phyloP scores from a whole-genome alignment of 345 rosid species.

The Gossypium sturtianum region DNA sequence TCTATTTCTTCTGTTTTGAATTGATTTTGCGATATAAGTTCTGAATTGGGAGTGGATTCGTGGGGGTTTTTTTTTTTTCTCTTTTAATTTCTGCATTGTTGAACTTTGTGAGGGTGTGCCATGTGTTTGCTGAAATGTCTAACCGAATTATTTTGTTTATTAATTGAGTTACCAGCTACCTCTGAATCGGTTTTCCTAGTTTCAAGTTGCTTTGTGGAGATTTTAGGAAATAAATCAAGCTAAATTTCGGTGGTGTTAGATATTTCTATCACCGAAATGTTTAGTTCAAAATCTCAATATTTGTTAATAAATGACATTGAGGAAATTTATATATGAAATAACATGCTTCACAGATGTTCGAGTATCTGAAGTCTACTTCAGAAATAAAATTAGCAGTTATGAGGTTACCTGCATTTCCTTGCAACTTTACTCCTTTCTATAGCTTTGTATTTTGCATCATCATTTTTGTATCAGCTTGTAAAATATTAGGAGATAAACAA shows the following conservation, averaged over 20 bases:
- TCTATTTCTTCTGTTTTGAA: not conserved
- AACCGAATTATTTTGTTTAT: not conserved
- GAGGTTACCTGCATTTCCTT: not conserved
- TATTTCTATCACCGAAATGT: not conserved
- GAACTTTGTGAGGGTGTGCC: not conserved
- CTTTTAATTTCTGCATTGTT: not conserved
- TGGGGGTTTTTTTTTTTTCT: too few relatives aligned
- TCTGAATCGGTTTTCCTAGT: not conserved
- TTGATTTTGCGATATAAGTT: not conserved
- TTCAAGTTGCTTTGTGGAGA: not conserved
- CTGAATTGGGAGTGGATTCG: not conserved
- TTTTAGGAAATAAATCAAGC: not conserved
- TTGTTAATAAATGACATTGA: not conserved
- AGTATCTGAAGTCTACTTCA: too few relatives aligned
- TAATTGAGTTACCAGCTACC: not conserved
- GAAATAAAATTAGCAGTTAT: not conserved
- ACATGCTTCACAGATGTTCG: too few relatives aligned
- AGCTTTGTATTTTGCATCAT: too few relatives aligned
- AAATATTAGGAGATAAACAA: too few relatives aligned
- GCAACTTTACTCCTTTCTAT: not conserved
- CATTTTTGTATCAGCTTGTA: too few relatives aligned
- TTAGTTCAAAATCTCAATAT: not conserved
- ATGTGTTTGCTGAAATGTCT: constrained; percentile 14
- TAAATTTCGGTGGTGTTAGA: not conserved
- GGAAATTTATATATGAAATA: too few relatives aligned